These are phyloP conservation scores for Drosera spatulata DNA, from an alignment of 179 eudicot genomes.

Conservation along the genomic window DNA sequence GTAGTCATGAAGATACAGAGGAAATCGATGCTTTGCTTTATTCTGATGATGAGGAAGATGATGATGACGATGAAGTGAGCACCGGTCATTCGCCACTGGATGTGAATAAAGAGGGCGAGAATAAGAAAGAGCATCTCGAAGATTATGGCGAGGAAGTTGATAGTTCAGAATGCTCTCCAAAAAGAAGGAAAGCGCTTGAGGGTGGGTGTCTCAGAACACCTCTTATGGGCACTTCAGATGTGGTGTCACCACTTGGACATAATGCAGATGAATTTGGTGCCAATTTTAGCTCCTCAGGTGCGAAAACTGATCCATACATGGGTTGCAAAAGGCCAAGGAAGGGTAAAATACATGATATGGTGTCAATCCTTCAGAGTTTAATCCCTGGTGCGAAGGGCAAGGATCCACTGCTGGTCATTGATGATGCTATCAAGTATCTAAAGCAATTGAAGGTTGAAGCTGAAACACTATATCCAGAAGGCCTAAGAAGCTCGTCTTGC, in stretches of 20 bases:
- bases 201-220: slow-evolving; percentile 17
- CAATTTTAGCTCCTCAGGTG: slow-evolving; percentile 17
- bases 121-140: slow-evolving; percentile 9
- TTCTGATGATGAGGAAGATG: slow-evolving; percentile 34
- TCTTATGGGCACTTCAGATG: slow-evolving; percentile 1
- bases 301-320: slow-evolving; percentile 11
- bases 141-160: slow-evolving; percentile 25
- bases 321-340: slow-evolving; percentile 28
- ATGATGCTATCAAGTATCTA: slow-evolving; percentile 52
- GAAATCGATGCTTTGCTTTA: slow-evolving; percentile 65
- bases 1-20: slow-evolving; percentile 54
- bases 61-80: slow-evolving; percentile 47
- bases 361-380: slow-evolving; percentile 36
- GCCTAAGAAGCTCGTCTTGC: slow-evolving; percentile 15
- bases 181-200: slow-evolving; percentile 32
- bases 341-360: slow-evolving; percentile 39
- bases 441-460: slow-evolving; percentile 42
- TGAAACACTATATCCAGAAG: slow-evolving; percentile 16
- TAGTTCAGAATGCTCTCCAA: slow-evolving; percentile 24
- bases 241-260: slow-evolving; percentile 3
- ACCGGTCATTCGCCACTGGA: slow-evolving; percentile 46
- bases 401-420: slow-evolving; percentile 52
- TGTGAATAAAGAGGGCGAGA: too few species aligned
- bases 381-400: slow-evolving; percentile 42
- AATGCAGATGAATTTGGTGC: slow-evolving; percentile 15